These are phyloP conservation scores for Linaria vulgaris DNA, from an alignment of 257 asterid genomes.

Conservation along the genomic window DNA sequence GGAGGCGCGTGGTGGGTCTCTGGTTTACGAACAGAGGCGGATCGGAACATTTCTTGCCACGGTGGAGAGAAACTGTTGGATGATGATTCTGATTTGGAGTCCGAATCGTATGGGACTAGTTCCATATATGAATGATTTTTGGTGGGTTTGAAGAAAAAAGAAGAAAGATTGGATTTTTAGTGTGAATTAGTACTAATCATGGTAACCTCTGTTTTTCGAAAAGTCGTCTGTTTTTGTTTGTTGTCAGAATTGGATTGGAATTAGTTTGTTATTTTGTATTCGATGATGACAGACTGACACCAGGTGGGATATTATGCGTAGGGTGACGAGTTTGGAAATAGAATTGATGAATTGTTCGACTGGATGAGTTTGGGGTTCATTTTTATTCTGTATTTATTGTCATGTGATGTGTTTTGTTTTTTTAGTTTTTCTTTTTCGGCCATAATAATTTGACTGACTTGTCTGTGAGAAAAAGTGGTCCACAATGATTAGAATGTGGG, in stretches of 20 bases:
- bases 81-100: slow-evolving; percentile 49
- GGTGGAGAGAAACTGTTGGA: slow-evolving; percentile 43
- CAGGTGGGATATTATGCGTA: neutral
- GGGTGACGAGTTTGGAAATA: neutral
- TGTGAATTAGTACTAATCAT: no score
- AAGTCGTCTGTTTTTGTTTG: neutral
- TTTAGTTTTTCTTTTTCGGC: neutral
- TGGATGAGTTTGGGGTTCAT: slow-evolving; percentile 18
- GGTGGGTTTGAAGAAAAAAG: slow-evolving; percentile 8
- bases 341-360: neutral
- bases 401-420: neutral
- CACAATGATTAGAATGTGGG: slow-evolving; percentile 24
- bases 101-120: slow-evolving; percentile 57
- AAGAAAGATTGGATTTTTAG: neutral
- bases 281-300: slow-evolving; percentile 12
- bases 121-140: slow-evolving; percentile 39
- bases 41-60: slow-evolving; percentile 97
- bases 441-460: neutral
- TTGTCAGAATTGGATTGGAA: no score
- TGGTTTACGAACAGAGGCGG: slow-evolving; percentile 82
- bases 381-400: neutral
- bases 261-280: no score
- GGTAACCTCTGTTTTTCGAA: neutral
- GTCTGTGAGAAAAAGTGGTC: neutral
- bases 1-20: slow-evolving; percentile 43